phyloP scores from a whole-genome alignment of 371 early-diverging fungal species.

The Rhizopus stolonifer region DNA sequence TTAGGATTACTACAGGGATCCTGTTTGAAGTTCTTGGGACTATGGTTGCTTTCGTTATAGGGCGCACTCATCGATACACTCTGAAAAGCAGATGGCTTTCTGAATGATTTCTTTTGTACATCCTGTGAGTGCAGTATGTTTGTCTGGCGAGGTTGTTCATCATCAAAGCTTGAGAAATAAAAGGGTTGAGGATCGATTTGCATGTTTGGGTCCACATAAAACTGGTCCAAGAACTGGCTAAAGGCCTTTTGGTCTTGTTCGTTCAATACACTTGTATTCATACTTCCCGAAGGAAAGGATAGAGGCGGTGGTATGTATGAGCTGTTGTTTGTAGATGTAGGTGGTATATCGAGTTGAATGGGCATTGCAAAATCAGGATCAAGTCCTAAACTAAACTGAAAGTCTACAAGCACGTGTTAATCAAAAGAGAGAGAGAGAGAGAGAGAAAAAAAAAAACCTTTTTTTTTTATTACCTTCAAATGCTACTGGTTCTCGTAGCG shows the following conservation, averaged over 20 bases:
- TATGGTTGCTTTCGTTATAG: conserved; percentile 5
- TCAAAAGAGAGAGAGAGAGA: no score
- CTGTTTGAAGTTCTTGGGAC: no score
- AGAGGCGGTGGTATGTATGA: conserved; percentile 6
- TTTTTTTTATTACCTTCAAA: conserved; percentile 39
- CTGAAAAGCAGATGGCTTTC: background rate
- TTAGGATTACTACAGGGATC: no score
- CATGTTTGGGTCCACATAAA: conserved; percentile 43
- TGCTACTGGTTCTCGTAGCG: conserved; percentile 47
- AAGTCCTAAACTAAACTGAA: conserved; percentile 49
- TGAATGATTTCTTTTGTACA: conserved; percentile 30
- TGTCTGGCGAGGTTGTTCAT: conserved; percentile 29
- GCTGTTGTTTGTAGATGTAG: conserved; percentile 11
- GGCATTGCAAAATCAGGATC: conserved; percentile 51
- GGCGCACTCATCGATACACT: no score
- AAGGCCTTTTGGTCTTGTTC: conserved; percentile 48
- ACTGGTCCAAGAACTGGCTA: conserved; percentile 43
- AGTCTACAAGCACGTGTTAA: conserved; percentile 24
- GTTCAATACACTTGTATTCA: conserved; percentile 29
- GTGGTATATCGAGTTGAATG: conserved; percentile 40
- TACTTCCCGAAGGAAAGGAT: conserved; percentile 5
- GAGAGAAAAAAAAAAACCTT: no score
- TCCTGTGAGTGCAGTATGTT: conserved; percentile 38
- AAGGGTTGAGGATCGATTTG: conserved; percentile 24
- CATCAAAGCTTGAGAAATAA: conserved; percentile 21